Conservation (phyloP, 2,329 filamentous ascomycete species). For the Ceratocystis destructans region DNA sequence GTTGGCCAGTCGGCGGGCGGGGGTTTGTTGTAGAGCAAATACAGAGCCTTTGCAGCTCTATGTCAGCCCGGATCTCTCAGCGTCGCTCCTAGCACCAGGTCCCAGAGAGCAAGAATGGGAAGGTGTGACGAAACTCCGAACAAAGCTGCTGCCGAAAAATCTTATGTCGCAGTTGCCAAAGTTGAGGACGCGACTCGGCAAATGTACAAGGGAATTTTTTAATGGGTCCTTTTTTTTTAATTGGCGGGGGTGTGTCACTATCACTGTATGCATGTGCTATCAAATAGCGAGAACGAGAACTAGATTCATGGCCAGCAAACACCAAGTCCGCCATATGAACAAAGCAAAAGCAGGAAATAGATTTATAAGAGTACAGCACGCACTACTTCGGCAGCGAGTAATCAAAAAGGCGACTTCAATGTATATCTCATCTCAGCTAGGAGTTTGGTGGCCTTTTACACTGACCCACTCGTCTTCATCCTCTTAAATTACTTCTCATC, state of each 20-base stretch:
- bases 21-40: too few relatives aligned
- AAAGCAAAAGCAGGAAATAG: background rate
- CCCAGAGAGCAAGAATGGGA: background rate
- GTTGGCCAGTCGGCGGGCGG: background rate
- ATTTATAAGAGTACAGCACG: background rate
- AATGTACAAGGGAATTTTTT: background rate
- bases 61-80: background rate
- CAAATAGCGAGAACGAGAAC: background rate
- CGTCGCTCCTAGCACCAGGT: background rate
- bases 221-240: background rate
- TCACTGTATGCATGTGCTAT: background rate
- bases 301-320: background rate
- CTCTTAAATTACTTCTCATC: background rate
- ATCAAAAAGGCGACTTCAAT: background rate
- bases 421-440: background rate
- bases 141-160: background rate
- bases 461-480: background rate
- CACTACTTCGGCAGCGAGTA: background rate
- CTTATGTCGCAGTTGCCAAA: background rate
- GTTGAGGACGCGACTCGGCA: background rate
- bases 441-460: background rate
- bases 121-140: background rate
- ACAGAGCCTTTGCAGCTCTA: background rate
- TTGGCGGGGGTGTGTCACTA: background rate
- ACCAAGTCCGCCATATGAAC: background rate